Evolutionary conservation across 768 basidiomycete genomes (phyloP), one percentile per base, ranked within the genome.

Genomic region (Rhodotorula toruloides): DNA sequence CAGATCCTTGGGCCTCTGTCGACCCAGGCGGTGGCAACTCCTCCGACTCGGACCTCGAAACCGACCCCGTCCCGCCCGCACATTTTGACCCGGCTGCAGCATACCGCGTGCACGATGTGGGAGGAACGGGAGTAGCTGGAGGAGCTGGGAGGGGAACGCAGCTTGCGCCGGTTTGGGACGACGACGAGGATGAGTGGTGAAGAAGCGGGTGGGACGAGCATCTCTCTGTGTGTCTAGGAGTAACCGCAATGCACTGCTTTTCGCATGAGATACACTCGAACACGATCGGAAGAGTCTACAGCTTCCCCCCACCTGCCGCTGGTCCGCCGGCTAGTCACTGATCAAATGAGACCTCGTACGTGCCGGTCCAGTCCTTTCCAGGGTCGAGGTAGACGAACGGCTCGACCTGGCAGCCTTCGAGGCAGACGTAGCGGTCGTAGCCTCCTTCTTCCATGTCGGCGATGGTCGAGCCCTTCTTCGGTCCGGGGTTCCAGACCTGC

Each of bases 401-500:
- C 36, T 43, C 40, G 58, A 63, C 56, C 42, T 57, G 47, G 21
- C 70, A 65, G 21, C 94, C 93, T 78, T 98, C 94, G 61, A 96
- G 85, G 72, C 94, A 97, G 47, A 96, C 83, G 75, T 85, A 97
- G 43, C 78, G 82, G 65, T 90, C 86, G 90, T 90, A 93, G 76
- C 93, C 94, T 0, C 83, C 82, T 11, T 83, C 82, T 75, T 97
- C 90, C 90, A 99, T 91, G 75, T 99, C 94, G 19, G 77, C 84
- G 14, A 98, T 87, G 19, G 77, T 81, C 65, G 82, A 84, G 16
- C 47, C 63, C 52, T 73, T 74, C 14, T 37, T 61, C 39, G 80
- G 81, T 72, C 85, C 85, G 12, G 96, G 94, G 79, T 99, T 98
- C 94, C 96, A 98, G 46, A 94, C 87, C 68, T 90, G 79, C 48